Percentiles rank a stretch among this genome's conserved stretches.
Evolutionary conservation across 2,329 filamentous ascomycete species (phyloP).

Genomic region (Exophiala dermatitidis): DNA sequence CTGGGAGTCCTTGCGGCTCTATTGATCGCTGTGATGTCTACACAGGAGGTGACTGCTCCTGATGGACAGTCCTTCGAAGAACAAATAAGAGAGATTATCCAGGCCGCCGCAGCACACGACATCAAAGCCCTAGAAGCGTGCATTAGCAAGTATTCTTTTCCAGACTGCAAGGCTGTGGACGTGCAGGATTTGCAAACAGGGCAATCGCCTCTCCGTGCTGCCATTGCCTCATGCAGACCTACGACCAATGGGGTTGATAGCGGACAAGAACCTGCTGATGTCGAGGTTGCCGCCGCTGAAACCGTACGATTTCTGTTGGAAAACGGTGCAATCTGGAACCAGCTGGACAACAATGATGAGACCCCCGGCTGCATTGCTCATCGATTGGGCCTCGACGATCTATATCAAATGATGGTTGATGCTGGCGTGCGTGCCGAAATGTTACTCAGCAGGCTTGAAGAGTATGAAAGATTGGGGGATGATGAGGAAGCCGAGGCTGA

Average conservation of each 20-base stretch:
- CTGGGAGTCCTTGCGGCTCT: not conserved
- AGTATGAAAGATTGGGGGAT: constrained; percentile 61
- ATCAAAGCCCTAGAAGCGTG: constrained; percentile 48
- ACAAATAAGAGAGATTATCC: constrained; percentile 47
- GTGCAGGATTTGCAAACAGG: constrained; percentile 78
- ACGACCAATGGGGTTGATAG: constrained; percentile 3
- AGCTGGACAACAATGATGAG: constrained; percentile 76
- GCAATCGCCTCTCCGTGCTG: constrained; percentile 81
- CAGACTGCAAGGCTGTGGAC: constrained; percentile 54
- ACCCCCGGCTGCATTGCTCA: constrained; percentile 84
- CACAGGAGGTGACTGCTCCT: not conserved
- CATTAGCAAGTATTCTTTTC: constrained; percentile 22
- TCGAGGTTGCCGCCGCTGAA: constrained; percentile 32
- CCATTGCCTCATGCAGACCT: constrained; percentile 65
- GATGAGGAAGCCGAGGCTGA: constrained; percentile 32
- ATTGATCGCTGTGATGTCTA: not conserved
- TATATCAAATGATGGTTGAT: constrained; percentile 80
- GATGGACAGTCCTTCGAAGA: not conserved
- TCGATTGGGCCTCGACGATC: constrained; percentile 56
- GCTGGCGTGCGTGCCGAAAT: constrained; percentile 88
- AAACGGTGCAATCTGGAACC: constrained; percentile 95
- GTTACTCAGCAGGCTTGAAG: constrained; percentile 71
- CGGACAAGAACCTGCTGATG: constrained; percentile 19
- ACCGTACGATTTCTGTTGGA: constrained; percentile 71
- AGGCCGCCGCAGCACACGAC: constrained; percentile 62